These are phyloP conservation scores for Lathyrus tuberosus DNA, from an alignment of 306 rosid genomes.

Conservation along the genomic window DNA sequence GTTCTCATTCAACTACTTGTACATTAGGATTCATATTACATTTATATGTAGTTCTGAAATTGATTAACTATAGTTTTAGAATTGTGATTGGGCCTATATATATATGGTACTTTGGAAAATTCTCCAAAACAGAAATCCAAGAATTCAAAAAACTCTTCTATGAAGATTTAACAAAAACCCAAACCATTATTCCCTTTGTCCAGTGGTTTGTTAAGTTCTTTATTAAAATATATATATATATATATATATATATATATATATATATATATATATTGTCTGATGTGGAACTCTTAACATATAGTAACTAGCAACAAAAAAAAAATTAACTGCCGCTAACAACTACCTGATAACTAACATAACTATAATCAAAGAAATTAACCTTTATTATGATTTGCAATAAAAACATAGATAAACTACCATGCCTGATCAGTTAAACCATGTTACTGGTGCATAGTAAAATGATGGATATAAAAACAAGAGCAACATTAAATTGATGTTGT, in stretches of 20 bases:
- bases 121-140: no score
- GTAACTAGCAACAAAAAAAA: background rate
- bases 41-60: background rate
- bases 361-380: background rate
- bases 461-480: background rate
- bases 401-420: background rate
- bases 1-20: background rate
- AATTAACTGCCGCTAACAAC: background rate
- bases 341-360: background rate
- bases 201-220: no score
- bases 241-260: no score
- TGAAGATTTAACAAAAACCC: no score
- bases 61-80: background rate
- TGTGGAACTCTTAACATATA: background rate
- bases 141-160: no score
- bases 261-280: no score
- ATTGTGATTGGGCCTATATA: no score
- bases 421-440: constrained; percentile 4
- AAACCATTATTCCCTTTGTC: no score
- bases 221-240: no score
- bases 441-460: no score
- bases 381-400: constrained; percentile 1
- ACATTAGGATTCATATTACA: background rate
- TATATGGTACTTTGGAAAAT: no score
- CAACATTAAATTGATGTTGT: background rate